Evolutionary conservation across 2,329 filamentous ascomycete genomes (phyloP).

Genomic region (Endocalyx cinctus): DNA sequence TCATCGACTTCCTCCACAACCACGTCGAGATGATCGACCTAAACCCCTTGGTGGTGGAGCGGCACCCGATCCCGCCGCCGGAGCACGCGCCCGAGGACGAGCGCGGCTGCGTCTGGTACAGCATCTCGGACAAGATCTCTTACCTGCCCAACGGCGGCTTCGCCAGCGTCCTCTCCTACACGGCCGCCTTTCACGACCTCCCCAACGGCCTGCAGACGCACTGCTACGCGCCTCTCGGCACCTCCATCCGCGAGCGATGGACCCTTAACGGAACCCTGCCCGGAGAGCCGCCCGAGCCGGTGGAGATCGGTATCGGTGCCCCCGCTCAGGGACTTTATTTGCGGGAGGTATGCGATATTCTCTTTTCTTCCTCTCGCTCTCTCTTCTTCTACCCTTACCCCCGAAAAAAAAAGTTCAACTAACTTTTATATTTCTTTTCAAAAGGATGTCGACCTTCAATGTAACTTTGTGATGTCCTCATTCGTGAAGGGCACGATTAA

Average conservation of each 20-base stretch:
- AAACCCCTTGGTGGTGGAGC: conserved; percentile 75
- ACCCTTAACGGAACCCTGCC: conserved; percentile 66
- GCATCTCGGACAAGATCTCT: conserved; percentile 69
- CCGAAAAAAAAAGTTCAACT: no score
- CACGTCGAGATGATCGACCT: conserved; percentile 83
- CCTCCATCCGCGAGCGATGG: conserved; percentile 78
- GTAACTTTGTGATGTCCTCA: conserved; percentile 67
- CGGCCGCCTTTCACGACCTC: conserved; percentile 74
- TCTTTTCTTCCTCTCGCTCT: not conserved
- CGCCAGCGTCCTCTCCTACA: conserved; percentile 62
- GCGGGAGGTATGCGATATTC: conserved; percentile 46
- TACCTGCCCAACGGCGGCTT: conserved; percentile 16
- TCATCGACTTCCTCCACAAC: conserved; percentile 70
- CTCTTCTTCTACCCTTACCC: no score
- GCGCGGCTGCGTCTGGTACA: conserved; percentile 70
- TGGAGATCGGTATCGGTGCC: conserved; percentile 62
- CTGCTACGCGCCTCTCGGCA: conserved; percentile 74
- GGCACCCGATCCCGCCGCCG: conserved; percentile 64
- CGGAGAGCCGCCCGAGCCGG: conserved; percentile 61
- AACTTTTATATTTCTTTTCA: no score
- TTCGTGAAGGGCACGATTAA: conserved; percentile 83
- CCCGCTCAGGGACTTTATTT: conserved; percentile 71
- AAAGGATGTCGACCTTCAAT: conserved; percentile 72
- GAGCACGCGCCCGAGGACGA: conserved; percentile 65
- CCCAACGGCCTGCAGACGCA: conserved; percentile 73